A percentile compares a stretch with the other conserved stretches of the same genome.
phyloP scores from a whole-genome alignment of 345 rosid species.

The Linum usitatissimum region DNA sequence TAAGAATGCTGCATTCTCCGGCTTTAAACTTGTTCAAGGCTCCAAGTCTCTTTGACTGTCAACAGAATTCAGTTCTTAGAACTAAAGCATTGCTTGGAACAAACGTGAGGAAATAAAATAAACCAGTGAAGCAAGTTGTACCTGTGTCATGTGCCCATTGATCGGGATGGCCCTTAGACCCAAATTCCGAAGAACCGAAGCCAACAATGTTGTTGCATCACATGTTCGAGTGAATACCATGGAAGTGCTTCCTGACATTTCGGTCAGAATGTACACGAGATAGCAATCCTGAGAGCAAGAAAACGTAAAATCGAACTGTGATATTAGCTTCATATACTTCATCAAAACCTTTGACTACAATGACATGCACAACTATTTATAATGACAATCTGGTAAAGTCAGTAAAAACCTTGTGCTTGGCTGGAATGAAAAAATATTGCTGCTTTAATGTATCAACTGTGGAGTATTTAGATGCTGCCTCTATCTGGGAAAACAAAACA shows the following conservation, averaged over 20 bases:
- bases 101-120: not conserved
- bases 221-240: conserved; percentile 97
- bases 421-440: conserved; percentile 62
- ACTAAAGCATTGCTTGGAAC: not conserved
- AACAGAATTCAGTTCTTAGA: conserved; percentile 8
- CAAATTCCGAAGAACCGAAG: conserved; percentile 72
- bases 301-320: not conserved
- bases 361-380: not conserved
- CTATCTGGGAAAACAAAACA: conserved; percentile 43
- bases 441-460: conserved; percentile 89
- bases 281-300: conserved; percentile 67
- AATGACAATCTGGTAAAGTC: conserved; percentile 1
- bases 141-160: conserved; percentile 98
- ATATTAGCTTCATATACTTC: not conserved
- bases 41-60: conserved; percentile 86
- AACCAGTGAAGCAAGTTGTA: not conserved
- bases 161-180: conserved; percentile 89
- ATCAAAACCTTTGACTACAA: not conserved
- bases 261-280: conserved; percentile 68
- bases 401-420: conserved; percentile 63
- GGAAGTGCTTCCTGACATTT: conserved; percentile 60
- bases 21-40: conserved; percentile 90
- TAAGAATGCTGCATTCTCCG: conserved; percentile 83
- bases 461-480: conserved; percentile 87
- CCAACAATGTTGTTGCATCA: conserved; percentile 67